Conservation (phyloP, 23 red algal genomes). For the Pyropia yezoensis region DNA sequence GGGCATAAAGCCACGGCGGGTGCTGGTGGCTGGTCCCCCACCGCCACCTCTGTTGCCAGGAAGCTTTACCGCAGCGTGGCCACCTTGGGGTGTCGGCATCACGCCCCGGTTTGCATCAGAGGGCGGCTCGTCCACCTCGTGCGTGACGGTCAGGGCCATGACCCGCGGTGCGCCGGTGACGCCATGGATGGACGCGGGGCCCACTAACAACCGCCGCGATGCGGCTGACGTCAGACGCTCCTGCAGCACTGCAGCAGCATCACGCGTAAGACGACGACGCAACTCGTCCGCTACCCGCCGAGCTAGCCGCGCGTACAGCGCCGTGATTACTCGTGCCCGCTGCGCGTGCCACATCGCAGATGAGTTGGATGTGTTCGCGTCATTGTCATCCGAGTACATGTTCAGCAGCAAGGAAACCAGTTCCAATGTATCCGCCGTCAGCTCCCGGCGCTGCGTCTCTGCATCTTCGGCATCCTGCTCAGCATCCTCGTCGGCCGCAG, state of each 20-base stretch:
- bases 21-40: constrained; percentile 3
- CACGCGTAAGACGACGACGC: constrained; percentile 3
- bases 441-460: too few relatives aligned
- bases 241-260: constrained; percentile 15
- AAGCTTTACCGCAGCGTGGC: constrained; percentile 11
- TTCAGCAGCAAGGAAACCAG: constrained; percentile 25
- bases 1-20: constrained; percentile 22
- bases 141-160: constrained; percentile 38
- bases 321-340: constrained; percentile 19
- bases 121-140: constrained; percentile 38
- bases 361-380: constrained; percentile 8
- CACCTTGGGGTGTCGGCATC: constrained; percentile 37
- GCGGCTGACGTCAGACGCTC: constrained; percentile 20
- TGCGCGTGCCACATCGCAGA: constrained; percentile 23
- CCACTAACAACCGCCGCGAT: constrained; percentile 41
- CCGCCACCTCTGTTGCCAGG: constrained; percentile 8
- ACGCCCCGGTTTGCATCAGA: too few relatives aligned
- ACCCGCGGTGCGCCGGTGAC: constrained; percentile 38
- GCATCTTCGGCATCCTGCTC: too few relatives aligned
- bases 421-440: constrained; percentile 5
- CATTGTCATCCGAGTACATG: constrained; percentile 11
- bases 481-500: too few relatives aligned
- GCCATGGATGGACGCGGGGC: constrained; percentile 19
- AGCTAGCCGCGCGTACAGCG: constrained; percentile 16
- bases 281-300: constrained; percentile 34